Evolutionary conservation across 2,329 filamentous ascomycete species (phyloP), one percentile per base, ranked within the genome.

Genomic region (Pleomassaria siparia): DNA sequence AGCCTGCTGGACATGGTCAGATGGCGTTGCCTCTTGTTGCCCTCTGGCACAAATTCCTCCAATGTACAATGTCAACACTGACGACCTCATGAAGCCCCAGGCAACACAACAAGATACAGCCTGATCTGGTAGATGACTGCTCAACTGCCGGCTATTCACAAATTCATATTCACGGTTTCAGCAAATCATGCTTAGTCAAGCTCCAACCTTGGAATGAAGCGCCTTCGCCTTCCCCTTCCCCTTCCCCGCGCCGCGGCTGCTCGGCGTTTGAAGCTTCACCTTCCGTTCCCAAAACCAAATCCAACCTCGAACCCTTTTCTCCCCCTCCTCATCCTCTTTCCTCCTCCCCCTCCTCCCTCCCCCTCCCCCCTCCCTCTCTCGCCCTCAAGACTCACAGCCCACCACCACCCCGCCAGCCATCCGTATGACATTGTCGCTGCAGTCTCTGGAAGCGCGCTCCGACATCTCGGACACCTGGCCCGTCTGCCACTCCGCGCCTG

Each of bases 401-500:
- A 37, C 33, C 46, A n/a, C 40, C 37, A 30, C 35, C 36, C 35
- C 24, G n/a, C 32, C 36, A 26, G 22, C 30, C 21, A 46, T 45
- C 47, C 44, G 46, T 52, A 55, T 59, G 55, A 46, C 46, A 48
- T 30, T 43, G 32, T 41, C 50, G 41, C 36, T 47, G 28, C 40
- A 37, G 15, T 44, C 30, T 30, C 45, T 44, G 32, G 41, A 54
- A 51, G 53, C 48, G 52, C 48, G 51, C 50, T 42, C 47, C 53
- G 44, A 54, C 47, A 41, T 53, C 49, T 50, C n/a, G n/a, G n/a
- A n/a, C n/a, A n/a, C n/a, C 47, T 45, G 54, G 54, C 48, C 49
- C 49, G 44, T 47, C 53, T 41, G 47, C 44, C 51, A 45, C 44
- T 47, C 61, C 60, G 58, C 64, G 55, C 59, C 65, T 63, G 62